phyloP scores from a whole-genome alignment of 768 basidiomycete species.

The Pleurotus cornucopiae region DNA sequence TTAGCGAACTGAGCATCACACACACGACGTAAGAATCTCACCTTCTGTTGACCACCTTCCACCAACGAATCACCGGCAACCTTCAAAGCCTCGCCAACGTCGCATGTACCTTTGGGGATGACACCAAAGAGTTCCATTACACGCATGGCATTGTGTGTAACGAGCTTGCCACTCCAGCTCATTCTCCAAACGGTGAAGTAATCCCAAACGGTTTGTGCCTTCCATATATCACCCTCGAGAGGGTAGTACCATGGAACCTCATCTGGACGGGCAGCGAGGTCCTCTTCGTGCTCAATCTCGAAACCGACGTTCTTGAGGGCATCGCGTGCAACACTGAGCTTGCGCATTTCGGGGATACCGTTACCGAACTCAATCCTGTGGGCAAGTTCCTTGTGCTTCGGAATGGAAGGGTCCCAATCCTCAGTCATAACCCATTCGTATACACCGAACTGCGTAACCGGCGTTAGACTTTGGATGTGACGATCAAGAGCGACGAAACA shows the following conservation, averaged over 20 bases:
- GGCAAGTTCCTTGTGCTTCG: conserved; percentile 84
- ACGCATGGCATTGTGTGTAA: conserved; percentile 79
- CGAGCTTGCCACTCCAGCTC: conserved; percentile 79
- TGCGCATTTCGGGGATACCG: conserved; percentile 97
- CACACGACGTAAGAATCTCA: conserved; percentile 24
- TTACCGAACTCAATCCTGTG: conserved; percentile 93
- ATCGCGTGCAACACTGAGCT: conserved; percentile 59
- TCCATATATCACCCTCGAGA: conserved; percentile 86
- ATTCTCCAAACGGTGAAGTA: conserved; percentile 85
- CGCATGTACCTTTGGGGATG: conserved; percentile 88
- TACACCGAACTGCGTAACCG: conserved; percentile 75
- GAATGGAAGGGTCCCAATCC: conserved; percentile 80
- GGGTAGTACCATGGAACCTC: conserved; percentile 93
- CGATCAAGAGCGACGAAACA: conserved; percentile 13
- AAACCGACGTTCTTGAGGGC: conserved; percentile 86
- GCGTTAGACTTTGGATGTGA: background rate
- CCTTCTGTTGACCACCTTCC: conserved; percentile 83
- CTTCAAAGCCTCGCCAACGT: conserved; percentile 87
- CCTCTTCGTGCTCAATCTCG: conserved; percentile 86
- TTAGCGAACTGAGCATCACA: conserved; percentile 11
- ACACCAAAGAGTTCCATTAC: conserved; percentile 73
- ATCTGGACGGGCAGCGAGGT: conserved; percentile 83
- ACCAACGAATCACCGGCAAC: conserved; percentile 77
- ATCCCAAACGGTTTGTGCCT: conserved; percentile 94
- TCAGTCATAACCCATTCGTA: conserved; percentile 99